Evolutionary conservation across 805 yeast species (phyloP).

Genomic region (Lachancea kluyveri): DNA sequence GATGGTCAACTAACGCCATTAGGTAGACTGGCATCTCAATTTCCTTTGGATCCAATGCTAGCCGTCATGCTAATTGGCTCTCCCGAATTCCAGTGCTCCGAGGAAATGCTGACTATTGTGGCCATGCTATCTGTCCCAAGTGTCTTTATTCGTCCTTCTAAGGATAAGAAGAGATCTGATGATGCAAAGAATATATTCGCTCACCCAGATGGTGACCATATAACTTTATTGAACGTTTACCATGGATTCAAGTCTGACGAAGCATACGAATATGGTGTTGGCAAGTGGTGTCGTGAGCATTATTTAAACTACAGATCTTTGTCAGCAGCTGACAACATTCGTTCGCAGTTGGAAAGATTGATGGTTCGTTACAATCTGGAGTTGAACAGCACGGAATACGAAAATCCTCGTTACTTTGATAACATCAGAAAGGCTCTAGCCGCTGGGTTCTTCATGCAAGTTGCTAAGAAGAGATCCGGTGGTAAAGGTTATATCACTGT

Average conservation of each 20-base stretch:
- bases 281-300: slow-evolving; percentile 89
- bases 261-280: slow-evolving; percentile 56
- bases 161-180: slow-evolving; percentile 84
- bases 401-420: slow-evolving; percentile 61
- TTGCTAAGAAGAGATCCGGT: slow-evolving; percentile 84
- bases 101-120: slow-evolving; percentile 81
- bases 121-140: slow-evolving; percentile 90
- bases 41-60: slow-evolving; percentile 93
- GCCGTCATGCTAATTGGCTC: slow-evolving; percentile 91
- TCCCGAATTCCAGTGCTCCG: slow-evolving; percentile 78
- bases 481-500: slow-evolving; percentile 82
- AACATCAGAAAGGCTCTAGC: slow-evolving; percentile 81
- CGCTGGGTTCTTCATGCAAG: slow-evolving; percentile 98
- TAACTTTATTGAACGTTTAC: slow-evolving; percentile 82
- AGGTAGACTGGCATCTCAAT: slow-evolving; percentile 85
- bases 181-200: slow-evolving; percentile 84
- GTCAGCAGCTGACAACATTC: slow-evolving; percentile 78
- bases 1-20: slow-evolving; percentile 85
- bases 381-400: slow-evolving; percentile 60
- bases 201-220: slow-evolving; percentile 92
- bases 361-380: slow-evolving; percentile 80
- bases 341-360: slow-evolving; percentile 73
- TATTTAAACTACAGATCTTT: slow-evolving; percentile 80
- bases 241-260: slow-evolving; percentile 77
- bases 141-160: slow-evolving; percentile 89